A percentile compares a stretch with the other conserved stretches of the same genome.
These are phyloP conservation scores for Mucor irregularis DNA, from an alignment of 371 early-diverging fungal species.

Conservation along the genomic window DNA sequence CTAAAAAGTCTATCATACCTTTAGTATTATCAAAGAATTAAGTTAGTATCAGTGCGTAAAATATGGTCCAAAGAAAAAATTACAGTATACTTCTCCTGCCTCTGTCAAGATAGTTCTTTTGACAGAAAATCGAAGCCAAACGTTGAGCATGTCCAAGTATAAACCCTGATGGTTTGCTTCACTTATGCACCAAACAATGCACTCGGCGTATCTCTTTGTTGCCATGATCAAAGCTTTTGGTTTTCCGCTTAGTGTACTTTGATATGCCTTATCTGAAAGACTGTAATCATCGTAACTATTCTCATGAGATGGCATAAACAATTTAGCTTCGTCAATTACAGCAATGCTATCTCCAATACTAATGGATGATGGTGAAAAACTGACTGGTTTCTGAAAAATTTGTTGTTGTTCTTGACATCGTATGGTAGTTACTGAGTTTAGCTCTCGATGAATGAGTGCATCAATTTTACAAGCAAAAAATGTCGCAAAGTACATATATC, in stretches of 20 bases:
- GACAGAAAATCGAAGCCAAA: constrained; percentile 55
- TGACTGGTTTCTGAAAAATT: too few species aligned
- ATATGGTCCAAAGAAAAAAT: not conserved
- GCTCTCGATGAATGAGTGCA: constrained; percentile 48
- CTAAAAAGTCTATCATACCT: constrained; percentile 51
- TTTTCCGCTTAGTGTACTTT: constrained; percentile 34
- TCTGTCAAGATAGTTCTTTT: constrained; percentile 50
- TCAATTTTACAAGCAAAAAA: constrained; percentile 56
- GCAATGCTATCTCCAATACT: constrained; percentile 16
- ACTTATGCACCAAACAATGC: constrained; percentile 47
- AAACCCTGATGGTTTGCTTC: constrained; percentile 28
- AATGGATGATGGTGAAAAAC: constrained; percentile 19
- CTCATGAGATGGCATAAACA: not conserved
- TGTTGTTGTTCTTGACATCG: not conserved
- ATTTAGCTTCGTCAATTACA: constrained; percentile 2
- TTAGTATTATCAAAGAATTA: not conserved
- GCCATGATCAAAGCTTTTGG: constrained; percentile 55
- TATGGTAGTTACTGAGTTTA: constrained; percentile 52
- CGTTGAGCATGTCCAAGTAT: constrained; percentile 56
- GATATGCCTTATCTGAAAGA: constrained; percentile 7
- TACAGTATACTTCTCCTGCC: constrained; percentile 57
- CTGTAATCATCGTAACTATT: constrained; percentile 21
- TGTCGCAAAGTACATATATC: constrained; percentile 53
- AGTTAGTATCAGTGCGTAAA: not conserved
- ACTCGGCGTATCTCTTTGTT: constrained; percentile 54